Evolutionary conservation across 305 asterid species (phyloP).

Genomic region (Plantago lanceolata): DNA sequence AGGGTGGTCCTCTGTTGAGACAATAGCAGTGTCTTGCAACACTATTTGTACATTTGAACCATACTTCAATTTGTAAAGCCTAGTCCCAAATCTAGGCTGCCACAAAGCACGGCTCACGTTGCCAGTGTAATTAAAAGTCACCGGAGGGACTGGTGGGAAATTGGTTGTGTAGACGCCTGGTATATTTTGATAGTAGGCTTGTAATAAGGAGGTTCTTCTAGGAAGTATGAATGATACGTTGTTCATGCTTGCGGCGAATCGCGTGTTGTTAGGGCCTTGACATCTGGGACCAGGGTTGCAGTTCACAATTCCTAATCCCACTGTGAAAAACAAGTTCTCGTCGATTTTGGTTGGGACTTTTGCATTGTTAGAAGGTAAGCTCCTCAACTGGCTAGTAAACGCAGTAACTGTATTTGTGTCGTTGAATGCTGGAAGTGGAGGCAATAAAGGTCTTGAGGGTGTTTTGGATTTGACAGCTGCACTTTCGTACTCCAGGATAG

Average conservation of each 20-base stretch:
- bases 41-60: slow-evolving; percentile 62
- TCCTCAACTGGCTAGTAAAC: slow-evolving; percentile 20
- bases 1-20: slow-evolving; percentile 71
- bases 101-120: slow-evolving; percentile 32
- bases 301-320: slow-evolving; percentile 60
- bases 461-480: neutral
- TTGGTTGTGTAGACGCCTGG: slow-evolving; percentile 72
- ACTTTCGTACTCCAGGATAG: neutral
- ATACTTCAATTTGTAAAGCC: slow-evolving; percentile 50
- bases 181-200: slow-evolving; percentile 58
- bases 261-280: slow-evolving; percentile 49
- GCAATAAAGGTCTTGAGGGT: neutral
- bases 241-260: slow-evolving; percentile 58
- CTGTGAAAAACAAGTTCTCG: slow-evolving; percentile 51
- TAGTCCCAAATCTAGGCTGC: slow-evolving; percentile 46
- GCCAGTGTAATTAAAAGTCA: slow-evolving; percentile 54
- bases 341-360: slow-evolving; percentile 54
- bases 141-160: slow-evolving; percentile 63
- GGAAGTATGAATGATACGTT: slow-evolving; percentile 83
- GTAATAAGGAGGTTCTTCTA: slow-evolving; percentile 46
- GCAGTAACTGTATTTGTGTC: slow-evolving; percentile 66
- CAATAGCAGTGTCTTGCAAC: slow-evolving; percentile 65
- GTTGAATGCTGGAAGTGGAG: slow-evolving; percentile 49
- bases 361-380: slow-evolving; percentile 38
- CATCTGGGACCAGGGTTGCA: slow-evolving; percentile 53